Conservation (phyloP, 2,329 filamentous ascomycete genomes). For the Rhytidhysteron rufulum region DNA sequence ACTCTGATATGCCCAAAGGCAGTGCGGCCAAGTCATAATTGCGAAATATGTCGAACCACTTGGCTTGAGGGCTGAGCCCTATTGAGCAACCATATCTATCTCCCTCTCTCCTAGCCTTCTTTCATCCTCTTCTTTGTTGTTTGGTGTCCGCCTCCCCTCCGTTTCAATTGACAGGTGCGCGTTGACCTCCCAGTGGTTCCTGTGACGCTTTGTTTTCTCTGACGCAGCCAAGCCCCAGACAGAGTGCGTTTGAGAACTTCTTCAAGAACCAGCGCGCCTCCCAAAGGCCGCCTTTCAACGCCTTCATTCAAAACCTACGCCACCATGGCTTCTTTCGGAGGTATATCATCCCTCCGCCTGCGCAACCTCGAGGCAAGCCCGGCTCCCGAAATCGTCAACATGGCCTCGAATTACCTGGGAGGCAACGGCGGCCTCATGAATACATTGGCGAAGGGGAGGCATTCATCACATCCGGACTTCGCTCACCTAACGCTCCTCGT, state of each 20-base stretch:
- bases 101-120: not conserved
- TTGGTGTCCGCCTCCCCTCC: not conserved
- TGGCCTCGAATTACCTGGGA: conserved; percentile 30
- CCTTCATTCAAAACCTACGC: not conserved
- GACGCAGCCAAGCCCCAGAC: conserved; percentile 3
- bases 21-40: too few species aligned
- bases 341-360: conserved; percentile 34
- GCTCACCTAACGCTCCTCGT: conserved; percentile 73
- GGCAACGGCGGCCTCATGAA: conserved; percentile 26
- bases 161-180: too few species aligned
- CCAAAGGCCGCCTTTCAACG: too few species aligned
- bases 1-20: too few species aligned
- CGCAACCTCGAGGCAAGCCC: conserved; percentile 17
- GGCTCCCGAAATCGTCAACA: conserved; percentile 26
- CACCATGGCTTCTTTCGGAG: conserved; percentile 28
- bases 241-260: not conserved
- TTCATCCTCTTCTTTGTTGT: not conserved
- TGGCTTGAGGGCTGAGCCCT: too few species aligned
- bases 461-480: conserved; percentile 59
- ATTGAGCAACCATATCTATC: too few species aligned
- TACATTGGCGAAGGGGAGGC: conserved; percentile 29
- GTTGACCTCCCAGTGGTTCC: too few species aligned
- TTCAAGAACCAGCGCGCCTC: not conserved
- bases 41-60: too few species aligned
- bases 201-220: not conserved